Conservation (phyloP, 805 yeast genomes). For the Kazachstania bromeliacearum region DNA sequence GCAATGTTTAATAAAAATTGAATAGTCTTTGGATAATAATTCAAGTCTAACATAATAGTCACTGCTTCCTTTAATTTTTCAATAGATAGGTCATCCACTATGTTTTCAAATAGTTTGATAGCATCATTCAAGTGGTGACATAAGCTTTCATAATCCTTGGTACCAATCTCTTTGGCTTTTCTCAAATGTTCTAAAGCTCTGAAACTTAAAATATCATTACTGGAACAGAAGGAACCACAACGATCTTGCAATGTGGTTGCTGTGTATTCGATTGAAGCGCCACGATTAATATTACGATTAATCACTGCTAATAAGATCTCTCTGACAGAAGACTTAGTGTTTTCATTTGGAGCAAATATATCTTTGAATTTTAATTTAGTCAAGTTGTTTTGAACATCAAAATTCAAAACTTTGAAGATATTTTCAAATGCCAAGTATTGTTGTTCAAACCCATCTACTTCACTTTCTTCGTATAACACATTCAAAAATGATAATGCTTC, state of each 20-base stretch:
- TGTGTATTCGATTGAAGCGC: conserved; percentile 87
- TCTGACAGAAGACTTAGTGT: conserved; percentile 50
- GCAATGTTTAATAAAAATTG: conserved; percentile 75
- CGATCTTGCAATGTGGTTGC: conserved; percentile 83
- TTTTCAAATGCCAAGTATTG: conserved; percentile 43
- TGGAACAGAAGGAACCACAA: conserved; percentile 90
- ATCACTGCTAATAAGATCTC: conserved; percentile 84
- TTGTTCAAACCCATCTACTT: conserved; percentile 28
- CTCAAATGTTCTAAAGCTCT: conserved; percentile 89
- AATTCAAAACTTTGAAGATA: conserved; percentile 57
- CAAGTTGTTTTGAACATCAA: conserved; percentile 60
- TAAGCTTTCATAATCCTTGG: conserved; percentile 60
- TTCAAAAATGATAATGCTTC: conserved; percentile 86
- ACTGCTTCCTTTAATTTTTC: conserved; percentile 79
- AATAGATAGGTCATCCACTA: conserved; percentile 64
- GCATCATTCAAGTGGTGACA: conserved; percentile 63
- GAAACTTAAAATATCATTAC: conserved; percentile 86
- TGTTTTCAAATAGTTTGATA: conserved; percentile 64
- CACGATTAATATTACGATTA: conserved; percentile 77
- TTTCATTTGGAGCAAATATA: conserved; percentile 61
- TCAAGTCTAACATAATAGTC: conserved; percentile 64
- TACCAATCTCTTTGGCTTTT: conserved; percentile 69
- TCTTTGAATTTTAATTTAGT: conserved; percentile 61
- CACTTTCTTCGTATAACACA: conserved; percentile 69
- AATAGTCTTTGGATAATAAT: conserved; percentile 77